phyloP scores from a whole-genome alignment of 768 basidiomycete species.

The Lactarius sp. region DNA sequence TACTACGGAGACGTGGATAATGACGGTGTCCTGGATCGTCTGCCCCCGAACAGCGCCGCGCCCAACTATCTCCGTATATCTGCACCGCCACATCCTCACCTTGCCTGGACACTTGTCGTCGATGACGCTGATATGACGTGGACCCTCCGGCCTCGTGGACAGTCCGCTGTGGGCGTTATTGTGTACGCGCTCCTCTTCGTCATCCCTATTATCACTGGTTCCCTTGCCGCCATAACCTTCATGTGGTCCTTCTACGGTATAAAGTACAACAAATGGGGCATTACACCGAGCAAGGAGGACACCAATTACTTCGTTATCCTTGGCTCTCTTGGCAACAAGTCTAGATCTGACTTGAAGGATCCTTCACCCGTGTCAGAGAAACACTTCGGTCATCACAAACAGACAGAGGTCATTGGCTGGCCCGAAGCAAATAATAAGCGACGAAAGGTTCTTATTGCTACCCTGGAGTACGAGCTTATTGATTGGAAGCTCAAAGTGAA shows the following conservation, averaged over 20 bases:
- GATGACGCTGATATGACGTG: conserved; percentile 75
- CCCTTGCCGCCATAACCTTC: conserved; percentile 78
- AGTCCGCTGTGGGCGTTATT: conserved; percentile 76
- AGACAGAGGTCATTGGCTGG: conserved; percentile 82
- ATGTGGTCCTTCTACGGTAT: conserved; percentile 97
- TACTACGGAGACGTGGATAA: conserved; percentile 89
- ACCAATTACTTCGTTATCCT: conserved; percentile 88
- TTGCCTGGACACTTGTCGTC: conserved; percentile 81
- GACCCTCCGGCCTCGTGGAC: conserved; percentile 76
- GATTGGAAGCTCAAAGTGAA: conserved; percentile 98
- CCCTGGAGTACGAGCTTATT: conserved; percentile 93
- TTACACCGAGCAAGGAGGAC: conserved; percentile 62
- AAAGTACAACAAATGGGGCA: conserved; percentile 88
- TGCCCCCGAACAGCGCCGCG: conserved; percentile 81
- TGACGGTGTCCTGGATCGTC: conserved; percentile 84
- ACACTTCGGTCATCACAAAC: conserved; percentile 49
- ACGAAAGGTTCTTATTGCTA: conserved; percentile 86
- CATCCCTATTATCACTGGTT: conserved; percentile 82
- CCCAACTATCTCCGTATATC: conserved; percentile 90
- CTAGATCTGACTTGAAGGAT: conserved; percentile 68
- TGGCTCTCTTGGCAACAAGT: conserved; percentile 57
- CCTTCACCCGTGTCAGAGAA: conserved; percentile 61
- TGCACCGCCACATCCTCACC: conserved; percentile 79
- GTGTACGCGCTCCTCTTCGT: conserved; percentile 79
- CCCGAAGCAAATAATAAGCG: conserved; percentile 90